A percentile compares a stretch with the other conserved stretches of the same genome.
These are phyloP conservation scores for Pythium chondricola DNA, from an alignment of 352 stramenopile genomes.

Conservation along the genomic window DNA sequence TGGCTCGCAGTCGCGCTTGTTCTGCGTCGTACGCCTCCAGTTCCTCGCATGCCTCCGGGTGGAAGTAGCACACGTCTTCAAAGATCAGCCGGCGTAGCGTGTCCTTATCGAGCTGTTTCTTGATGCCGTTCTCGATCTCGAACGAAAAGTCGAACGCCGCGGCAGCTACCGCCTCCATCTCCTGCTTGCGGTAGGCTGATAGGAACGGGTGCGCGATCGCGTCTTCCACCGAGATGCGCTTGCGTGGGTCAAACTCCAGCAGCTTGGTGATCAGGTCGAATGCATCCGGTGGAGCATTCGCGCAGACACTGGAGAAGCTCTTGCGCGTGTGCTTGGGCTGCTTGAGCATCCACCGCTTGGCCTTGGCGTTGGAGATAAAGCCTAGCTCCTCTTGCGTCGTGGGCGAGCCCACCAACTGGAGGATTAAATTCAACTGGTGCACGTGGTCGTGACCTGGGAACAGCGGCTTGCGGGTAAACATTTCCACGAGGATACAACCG, in stretches of 20 bases:
- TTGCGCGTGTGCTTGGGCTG: constrained; percentile 61
- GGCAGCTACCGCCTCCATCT: constrained; percentile 32
- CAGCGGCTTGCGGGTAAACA: constrained; percentile 86
- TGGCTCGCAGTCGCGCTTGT: constrained; percentile 29
- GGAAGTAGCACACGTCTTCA: constrained; percentile 82
- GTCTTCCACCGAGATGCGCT: constrained; percentile 63
- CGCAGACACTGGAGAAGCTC: constrained; percentile 39
- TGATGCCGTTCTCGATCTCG: constrained; percentile 42
- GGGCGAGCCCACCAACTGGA: constrained; percentile 66
- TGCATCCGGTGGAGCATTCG: constrained; percentile 45
- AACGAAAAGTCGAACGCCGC: constrained; percentile 80
- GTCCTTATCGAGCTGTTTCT: constrained; percentile 65
- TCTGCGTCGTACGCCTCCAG: constrained; percentile 46
- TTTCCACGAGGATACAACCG: constrained; percentile 98
- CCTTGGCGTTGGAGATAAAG: constrained; percentile 82
- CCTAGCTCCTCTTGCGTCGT: constrained; percentile 45
- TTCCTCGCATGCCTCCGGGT: constrained; percentile 59
- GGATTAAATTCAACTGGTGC: constrained; percentile 87
- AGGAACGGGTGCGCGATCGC: constrained; percentile 80
- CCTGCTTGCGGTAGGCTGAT: constrained; percentile 43
- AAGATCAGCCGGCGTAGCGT: constrained; percentile 77
- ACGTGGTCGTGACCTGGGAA: constrained; percentile 84
- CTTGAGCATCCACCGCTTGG: constrained; percentile 75
- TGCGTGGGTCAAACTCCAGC: constrained; percentile 86
- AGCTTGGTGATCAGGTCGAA: constrained; percentile 84